Evolutionary conservation across 495 filamentous ascomycete species (phyloP).

Genomic region (Aspergillus egyptiacus): DNA sequence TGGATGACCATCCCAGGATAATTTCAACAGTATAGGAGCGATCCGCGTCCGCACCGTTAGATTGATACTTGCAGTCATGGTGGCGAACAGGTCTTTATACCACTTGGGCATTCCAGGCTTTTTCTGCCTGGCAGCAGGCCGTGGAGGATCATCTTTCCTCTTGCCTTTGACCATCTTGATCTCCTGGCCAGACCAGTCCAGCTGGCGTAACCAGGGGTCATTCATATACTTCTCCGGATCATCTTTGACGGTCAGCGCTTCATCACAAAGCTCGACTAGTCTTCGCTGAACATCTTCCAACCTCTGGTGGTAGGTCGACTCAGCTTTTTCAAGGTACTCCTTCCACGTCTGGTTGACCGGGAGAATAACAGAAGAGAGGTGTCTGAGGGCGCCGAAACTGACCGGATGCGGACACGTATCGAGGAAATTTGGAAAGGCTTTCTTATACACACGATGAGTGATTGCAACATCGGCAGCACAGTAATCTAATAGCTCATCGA

Average conservation of each 20-base stretch:
- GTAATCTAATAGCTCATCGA: slow-evolving; percentile 86
- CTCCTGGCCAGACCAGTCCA: slow-evolving; percentile 93
- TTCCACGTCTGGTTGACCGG: slow-evolving; percentile 87
- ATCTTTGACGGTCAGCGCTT: slow-evolving; percentile 67
- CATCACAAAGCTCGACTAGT: slow-evolving; percentile 63
- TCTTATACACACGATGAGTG: slow-evolving; percentile 87
- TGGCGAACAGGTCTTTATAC: slow-evolving; percentile 86
- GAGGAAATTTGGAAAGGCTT: slow-evolving; percentile 84
- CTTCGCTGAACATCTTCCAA: slow-evolving; percentile 70
- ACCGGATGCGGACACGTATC: slow-evolving; percentile 91
- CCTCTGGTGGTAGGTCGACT: slow-evolving; percentile 73
- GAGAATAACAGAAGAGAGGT: slow-evolving; percentile 86
- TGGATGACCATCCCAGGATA: slow-evolving; percentile 86
- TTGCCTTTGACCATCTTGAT: slow-evolving; percentile 87
- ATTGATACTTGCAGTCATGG: slow-evolving; percentile 55
- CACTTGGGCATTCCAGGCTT: slow-evolving; percentile 90
- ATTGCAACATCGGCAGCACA: slow-evolving; percentile 92
- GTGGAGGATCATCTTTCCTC: slow-evolving; percentile 71
- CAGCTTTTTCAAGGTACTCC: slow-evolving; percentile 71
- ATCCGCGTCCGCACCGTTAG: slow-evolving; percentile 85
- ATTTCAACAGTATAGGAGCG: slow-evolving; percentile 74
- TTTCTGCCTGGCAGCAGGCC: slow-evolving; percentile 79
- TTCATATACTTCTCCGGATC: slow-evolving; percentile 58
- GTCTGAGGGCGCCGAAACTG: slow-evolving; percentile 88
- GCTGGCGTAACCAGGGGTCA: slow-evolving; percentile 86